Evolutionary conservation across 805 yeast species (phyloP).

Genomic region (Wickerhamiella shivajii): DNA sequence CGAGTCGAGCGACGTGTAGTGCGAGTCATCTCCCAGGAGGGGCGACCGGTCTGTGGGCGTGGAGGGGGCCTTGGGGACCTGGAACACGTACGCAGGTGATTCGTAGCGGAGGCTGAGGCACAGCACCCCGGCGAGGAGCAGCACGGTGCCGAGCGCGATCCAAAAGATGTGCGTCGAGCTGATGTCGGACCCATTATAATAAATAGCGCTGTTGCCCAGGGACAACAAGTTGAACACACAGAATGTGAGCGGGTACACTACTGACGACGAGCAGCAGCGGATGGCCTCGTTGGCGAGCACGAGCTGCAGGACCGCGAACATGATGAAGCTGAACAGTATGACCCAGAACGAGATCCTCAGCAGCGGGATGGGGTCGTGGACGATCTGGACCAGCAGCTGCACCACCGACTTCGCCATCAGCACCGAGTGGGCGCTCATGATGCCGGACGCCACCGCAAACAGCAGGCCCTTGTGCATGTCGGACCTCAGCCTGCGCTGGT

Average conservation of each 20-base stretch:
- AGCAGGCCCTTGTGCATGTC: conserved; percentile 33
- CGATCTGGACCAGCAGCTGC: conserved; percentile 43
- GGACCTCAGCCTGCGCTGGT: neutral
- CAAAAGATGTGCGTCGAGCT: conserved; percentile 25
- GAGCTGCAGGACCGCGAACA: conserved; percentile 54
- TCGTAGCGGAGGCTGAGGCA: conserved; percentile 6
- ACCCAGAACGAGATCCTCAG: conserved; percentile 32
- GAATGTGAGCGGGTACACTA: conserved; percentile 73
- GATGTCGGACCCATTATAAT: conserved; percentile 33
- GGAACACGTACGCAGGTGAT: conserved; percentile 32
- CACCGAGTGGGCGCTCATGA: conserved; percentile 71
- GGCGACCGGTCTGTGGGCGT: conserved; percentile 7
- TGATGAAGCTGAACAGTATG: conserved; percentile 36
- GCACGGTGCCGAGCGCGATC: conserved; percentile 35
- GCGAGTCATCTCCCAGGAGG: conserved; percentile 8
- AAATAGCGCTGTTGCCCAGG: conserved; percentile 48
- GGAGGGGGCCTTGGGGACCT: conserved; percentile 15
- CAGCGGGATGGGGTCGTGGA: conserved; percentile 21
- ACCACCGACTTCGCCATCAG: conserved; percentile 74
- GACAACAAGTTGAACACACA: conserved; percentile 65
- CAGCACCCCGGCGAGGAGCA: conserved; percentile 45
- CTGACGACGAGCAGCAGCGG: conserved; percentile 53
- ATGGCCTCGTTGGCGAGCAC: conserved; percentile 63
- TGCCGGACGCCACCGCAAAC: conserved; percentile 59
- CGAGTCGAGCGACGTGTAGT: conserved; percentile 21